A percentile compares a stretch with the other conserved stretches of the same genome.
Conservation (phyloP, 805 yeast genomes). For the Pichia scutulata region DNA sequence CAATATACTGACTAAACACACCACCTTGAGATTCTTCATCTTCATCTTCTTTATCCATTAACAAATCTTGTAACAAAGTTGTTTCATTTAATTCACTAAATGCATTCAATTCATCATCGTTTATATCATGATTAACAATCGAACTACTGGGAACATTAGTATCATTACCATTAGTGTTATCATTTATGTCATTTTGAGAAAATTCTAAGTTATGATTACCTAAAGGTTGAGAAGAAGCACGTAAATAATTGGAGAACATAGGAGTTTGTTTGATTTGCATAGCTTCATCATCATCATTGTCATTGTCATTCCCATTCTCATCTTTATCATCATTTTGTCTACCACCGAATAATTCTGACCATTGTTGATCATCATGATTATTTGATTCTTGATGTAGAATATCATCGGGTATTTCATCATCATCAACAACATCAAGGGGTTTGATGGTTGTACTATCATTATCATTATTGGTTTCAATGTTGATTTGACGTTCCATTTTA, state of each 20-base stretch:
- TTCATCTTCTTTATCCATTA: background rate
- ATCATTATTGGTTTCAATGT: background rate
- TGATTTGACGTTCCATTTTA: constrained; percentile 4
- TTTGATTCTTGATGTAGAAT: background rate
- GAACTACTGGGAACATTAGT: background rate
- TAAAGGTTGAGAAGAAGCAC: constrained; percentile 11
- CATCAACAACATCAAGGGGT: background rate
- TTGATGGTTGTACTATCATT: too few relatives aligned
- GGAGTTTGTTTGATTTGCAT: constrained; percentile 6
- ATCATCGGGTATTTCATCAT: background rate
- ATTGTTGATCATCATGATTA: constrained; percentile 1
- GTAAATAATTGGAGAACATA: constrained; percentile 9
- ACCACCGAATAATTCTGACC: constrained; percentile 13
- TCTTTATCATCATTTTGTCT: background rate
- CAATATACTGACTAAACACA: constrained; percentile 1
- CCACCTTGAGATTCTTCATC: background rate
- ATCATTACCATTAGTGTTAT: background rate
- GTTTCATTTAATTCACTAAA: background rate
- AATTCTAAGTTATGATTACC: background rate
- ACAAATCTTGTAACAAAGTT: background rate
- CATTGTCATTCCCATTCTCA: too few relatives aligned
- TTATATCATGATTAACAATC: background rate
- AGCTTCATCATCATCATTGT: constrained; percentile 2
- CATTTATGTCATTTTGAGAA: background rate
- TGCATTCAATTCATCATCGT: background rate